phyloP scores from a whole-genome alignment of 306 rosid species.

The Vigna unguiculata region DNA sequence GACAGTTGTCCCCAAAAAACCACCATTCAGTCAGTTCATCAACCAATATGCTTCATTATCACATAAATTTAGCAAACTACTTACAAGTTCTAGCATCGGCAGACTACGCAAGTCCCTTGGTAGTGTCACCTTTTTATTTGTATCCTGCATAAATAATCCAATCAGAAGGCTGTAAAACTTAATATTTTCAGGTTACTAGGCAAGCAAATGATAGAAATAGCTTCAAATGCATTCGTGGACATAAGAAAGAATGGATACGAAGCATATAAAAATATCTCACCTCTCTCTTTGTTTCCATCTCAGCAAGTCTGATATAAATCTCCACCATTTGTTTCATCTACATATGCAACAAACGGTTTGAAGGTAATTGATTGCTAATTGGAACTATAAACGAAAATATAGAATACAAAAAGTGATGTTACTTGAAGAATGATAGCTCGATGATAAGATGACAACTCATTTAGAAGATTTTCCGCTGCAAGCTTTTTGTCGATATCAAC shows the following conservation, averaged over 20 bases:
- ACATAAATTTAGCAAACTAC: conserved; percentile 47
- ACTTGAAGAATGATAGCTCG: conserved; percentile 78
- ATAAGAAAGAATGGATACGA: conserved; percentile 37
- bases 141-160: conserved; percentile 70
- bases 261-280: conserved; percentile 52
- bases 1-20: not conserved
- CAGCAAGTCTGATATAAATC: conserved; percentile 94
- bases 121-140: conserved; percentile 71
- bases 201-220: conserved; percentile 19
- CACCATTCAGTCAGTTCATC: conserved; percentile 27
- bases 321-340: conserved; percentile 97
- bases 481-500: conserved; percentile 92
- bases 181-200: conserved; percentile 8
- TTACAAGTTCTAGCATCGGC: conserved; percentile 83
- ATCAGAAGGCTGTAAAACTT: conserved; percentile 37
- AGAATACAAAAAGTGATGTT: conserved; percentile 21
- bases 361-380: conserved; percentile 27
- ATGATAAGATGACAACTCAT: conserved; percentile 78
- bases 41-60: conserved; percentile 31
- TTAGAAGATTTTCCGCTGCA: conserved; percentile 86
- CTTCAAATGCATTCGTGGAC: conserved; percentile 33
- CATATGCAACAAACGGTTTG: conserved; percentile 11
- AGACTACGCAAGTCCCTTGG: conserved; percentile 90
- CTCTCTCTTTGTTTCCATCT: conserved; percentile 90
- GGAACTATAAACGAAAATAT: conserved; percentile 1